Percentiles rank a stretch among this genome's conserved stretches.
Evolutionary conservation across 1,139 yeast species (phyloP).

Genomic region (Geotrichum klebahnii): DNA sequence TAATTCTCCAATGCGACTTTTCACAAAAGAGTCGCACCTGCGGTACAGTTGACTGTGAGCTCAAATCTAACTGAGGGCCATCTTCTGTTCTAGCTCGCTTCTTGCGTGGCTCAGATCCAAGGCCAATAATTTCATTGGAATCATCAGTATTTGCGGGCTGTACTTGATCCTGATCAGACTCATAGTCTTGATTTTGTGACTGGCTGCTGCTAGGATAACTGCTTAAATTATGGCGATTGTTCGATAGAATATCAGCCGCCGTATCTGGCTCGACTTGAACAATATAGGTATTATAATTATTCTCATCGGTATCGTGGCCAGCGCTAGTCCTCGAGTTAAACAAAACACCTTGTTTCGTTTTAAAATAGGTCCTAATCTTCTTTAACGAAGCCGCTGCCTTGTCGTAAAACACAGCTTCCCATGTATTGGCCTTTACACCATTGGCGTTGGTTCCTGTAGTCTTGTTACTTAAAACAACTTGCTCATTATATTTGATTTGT

Average conservation of each 20-base stretch:
- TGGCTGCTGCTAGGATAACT: too few species aligned
- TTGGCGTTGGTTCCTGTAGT: neutral
- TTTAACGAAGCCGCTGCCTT: conserved; percentile 2
- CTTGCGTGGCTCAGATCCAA: too few species aligned
- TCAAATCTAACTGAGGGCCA: conserved; percentile 8
- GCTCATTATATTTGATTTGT: conserved; percentile 45
- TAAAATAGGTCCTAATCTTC: neutral
- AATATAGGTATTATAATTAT: too few species aligned
- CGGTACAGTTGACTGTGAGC: neutral
- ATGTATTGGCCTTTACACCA: conserved; percentile 1
- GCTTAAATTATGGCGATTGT: too few species aligned
- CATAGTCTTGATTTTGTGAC: too few species aligned
- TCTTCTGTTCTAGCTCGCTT: neutral
- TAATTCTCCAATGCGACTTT: conserved; percentile 19
- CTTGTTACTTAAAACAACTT: conserved; percentile 6
- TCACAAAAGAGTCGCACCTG: conserved; percentile 12
- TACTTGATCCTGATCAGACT: too few species aligned
- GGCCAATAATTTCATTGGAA: too few species aligned
- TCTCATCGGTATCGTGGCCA: too few species aligned
- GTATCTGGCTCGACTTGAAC: too few species aligned
- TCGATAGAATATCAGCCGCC: too few species aligned
- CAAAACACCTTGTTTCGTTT: neutral
- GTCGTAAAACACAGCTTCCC: conserved; percentile 14
- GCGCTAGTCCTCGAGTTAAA: neutral
- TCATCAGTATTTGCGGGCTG: too few species aligned